phyloP scores from a whole-genome alignment of 2,329 filamentous ascomycete genomes.

The Trichoderma asperellum region DNA sequence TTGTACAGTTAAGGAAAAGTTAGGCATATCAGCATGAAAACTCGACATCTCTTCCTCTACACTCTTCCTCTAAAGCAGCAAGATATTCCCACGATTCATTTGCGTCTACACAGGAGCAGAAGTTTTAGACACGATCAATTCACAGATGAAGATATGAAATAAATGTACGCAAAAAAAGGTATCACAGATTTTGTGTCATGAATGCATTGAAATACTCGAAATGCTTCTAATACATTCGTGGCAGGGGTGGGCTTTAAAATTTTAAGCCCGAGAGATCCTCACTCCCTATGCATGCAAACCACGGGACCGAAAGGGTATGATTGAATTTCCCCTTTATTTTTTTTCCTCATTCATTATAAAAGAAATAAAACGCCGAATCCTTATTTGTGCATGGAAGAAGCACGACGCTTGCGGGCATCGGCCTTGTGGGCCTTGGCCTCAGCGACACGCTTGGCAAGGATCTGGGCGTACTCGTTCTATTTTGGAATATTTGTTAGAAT shows the following conservation, averaged over 20 bases:
- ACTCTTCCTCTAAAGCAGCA: neutral
- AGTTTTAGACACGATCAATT: neutral
- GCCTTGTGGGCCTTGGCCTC: slow-evolving; percentile 95
- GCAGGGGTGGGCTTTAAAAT: slow-evolving; percentile 35
- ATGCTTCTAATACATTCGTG: slow-evolving; percentile 47
- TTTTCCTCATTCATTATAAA: slow-evolving; percentile 38
- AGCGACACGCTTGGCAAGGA: slow-evolving; percentile 94
- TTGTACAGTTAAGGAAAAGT: neutral
- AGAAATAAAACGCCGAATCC: slow-evolving; percentile 38
- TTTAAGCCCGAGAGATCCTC: slow-evolving; percentile 41
- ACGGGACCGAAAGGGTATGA: slow-evolving; percentile 44
- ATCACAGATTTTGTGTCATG: slow-evolving; percentile 30
- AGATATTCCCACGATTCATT: neutral
- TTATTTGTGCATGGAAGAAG: slow-evolving; percentile 93
- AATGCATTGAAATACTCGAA: slow-evolving; percentile 42
- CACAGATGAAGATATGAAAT: neutral
- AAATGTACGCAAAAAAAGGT: neutral
- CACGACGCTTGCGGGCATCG: slow-evolving; percentile 94
- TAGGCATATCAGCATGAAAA: neutral
- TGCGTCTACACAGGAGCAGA: neutral
- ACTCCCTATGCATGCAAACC: slow-evolving; percentile 49
- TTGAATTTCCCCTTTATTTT: slow-evolving; percentile 39
- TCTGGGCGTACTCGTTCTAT: slow-evolving; percentile 94
- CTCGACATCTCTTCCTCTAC: neutral
- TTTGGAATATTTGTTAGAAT: slow-evolving; percentile 43